Evolutionary conservation across 2,329 filamentous ascomycete species (phyloP).

Genomic region (Xylaria sp.): DNA sequence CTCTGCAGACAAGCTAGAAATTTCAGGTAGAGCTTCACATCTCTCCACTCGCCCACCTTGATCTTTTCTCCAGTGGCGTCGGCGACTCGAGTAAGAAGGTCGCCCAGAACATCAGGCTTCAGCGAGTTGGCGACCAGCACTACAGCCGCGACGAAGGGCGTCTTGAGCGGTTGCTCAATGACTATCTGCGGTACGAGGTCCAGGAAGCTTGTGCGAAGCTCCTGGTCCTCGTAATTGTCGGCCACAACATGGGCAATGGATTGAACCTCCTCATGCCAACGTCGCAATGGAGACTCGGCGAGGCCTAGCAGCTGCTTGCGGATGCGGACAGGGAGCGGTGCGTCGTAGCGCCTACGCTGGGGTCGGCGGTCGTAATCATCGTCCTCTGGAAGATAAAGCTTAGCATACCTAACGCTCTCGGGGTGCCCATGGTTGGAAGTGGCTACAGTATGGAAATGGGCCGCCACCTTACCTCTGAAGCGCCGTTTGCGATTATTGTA

Average conservation of each 20-base stretch:
- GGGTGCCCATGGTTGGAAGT: too few relatives aligned
- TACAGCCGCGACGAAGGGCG: conserved; percentile 88
- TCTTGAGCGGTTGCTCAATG: conserved; percentile 93
- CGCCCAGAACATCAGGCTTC: conserved; percentile 72
- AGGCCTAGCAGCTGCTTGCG: conserved; percentile 79
- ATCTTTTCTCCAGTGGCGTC: conserved; percentile 68
- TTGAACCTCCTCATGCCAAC: conserved; percentile 77
- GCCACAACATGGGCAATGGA: conserved; percentile 75
- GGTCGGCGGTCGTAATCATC: conserved; percentile 76
- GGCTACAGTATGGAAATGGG: background rate
- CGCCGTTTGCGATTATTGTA: conserved; percentile 74
- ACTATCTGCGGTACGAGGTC: conserved; percentile 75
- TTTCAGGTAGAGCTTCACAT: conserved; percentile 87
- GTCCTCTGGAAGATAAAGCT: conserved; percentile 56
- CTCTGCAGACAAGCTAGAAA: conserved; percentile 86
- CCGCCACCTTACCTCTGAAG: conserved; percentile 66
- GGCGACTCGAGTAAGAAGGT: conserved; percentile 68
- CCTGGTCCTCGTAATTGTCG: conserved; percentile 84
- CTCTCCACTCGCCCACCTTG: conserved; percentile 77
- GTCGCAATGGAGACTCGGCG: conserved; percentile 78
- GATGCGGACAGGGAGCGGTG: conserved; percentile 69
- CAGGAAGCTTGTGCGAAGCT: conserved; percentile 73
- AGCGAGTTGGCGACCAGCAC: conserved; percentile 78
- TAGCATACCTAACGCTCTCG: conserved; percentile 5
- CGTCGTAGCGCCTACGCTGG: conserved; percentile 74